phyloP scores from a whole-genome alignment of 352 stramenopile genomes.

The Phytopythium litorale region DNA sequence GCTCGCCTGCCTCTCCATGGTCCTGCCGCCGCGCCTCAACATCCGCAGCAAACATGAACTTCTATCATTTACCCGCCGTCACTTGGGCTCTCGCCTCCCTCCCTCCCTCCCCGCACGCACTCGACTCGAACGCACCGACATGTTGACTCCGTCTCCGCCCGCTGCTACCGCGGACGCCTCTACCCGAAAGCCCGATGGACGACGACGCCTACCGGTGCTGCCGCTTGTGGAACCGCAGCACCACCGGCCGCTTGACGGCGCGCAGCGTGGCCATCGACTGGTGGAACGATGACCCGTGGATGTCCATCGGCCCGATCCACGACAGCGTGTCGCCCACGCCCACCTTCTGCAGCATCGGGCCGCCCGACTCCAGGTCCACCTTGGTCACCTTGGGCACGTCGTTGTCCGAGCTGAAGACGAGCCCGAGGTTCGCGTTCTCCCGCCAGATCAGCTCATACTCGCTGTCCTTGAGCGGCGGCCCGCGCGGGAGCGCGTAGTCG shows the following conservation, averaged over 20 bases:
- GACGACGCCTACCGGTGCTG: slow-evolving; percentile 4
- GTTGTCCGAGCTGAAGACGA: slow-evolving; percentile 80
- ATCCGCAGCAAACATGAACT: slow-evolving; percentile 4
- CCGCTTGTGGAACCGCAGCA: slow-evolving; percentile 71
- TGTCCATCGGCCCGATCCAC: slow-evolving; percentile 77
- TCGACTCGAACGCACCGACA: neutral
- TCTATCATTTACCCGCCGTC: slow-evolving; percentile 3
- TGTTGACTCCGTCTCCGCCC: no score
- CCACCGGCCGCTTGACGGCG: slow-evolving; percentile 75
- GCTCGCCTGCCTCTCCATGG: no score
- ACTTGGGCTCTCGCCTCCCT: neutral
- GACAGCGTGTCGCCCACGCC: slow-evolving; percentile 71
- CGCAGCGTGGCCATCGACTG: slow-evolving; percentile 82
- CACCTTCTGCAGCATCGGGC: slow-evolving; percentile 66
- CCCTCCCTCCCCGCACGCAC: neutral
- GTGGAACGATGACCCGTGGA: slow-evolving; percentile 75
- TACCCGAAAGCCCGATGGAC: neutral
- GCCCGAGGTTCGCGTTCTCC: slow-evolving; percentile 76
- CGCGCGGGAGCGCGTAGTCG: slow-evolving; percentile 46
- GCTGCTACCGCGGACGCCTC: neutral
- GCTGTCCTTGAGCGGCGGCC: slow-evolving; percentile 51
- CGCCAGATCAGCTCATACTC: slow-evolving; percentile 86
- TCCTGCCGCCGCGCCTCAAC: neutral
- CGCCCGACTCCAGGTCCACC: slow-evolving; percentile 74
- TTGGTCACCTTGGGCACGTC: slow-evolving; percentile 81